A percentile compares a stretch with the other conserved stretches of the same genome.
phyloP scores from a whole-genome alignment of 805 yeast genomes.

The Barnettozyma sp. region DNA sequence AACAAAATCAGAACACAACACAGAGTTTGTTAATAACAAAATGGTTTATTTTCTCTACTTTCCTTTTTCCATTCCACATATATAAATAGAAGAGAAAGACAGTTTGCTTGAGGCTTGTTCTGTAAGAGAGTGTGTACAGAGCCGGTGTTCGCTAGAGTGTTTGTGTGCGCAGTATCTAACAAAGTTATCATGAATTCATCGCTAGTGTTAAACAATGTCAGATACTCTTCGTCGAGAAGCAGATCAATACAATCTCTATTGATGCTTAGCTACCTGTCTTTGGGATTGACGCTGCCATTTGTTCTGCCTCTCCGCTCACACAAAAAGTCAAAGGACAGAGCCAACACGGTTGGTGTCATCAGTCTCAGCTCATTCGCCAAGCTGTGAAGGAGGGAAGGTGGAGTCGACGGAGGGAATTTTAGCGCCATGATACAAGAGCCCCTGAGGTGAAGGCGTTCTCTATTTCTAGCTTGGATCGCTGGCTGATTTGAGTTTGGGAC shows the following conservation, averaged over 20 bases:
- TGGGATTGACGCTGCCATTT: constrained; percentile 22
- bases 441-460: too few species aligned
- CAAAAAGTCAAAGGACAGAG: constrained; percentile 6
- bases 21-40: neutral
- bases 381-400: constrained; percentile 9
- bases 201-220: constrained; percentile 13
- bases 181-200: too few species aligned
- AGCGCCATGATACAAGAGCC: neutral
- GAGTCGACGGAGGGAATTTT: neutral
- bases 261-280: constrained; percentile 20
- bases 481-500: too few species aligned
- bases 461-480: too few species aligned
- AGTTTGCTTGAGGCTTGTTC: too few species aligned
- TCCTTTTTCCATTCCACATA: neutral
- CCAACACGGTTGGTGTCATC: constrained; percentile 15
- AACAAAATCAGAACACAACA: too few species aligned
- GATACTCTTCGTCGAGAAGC: constrained; percentile 13
- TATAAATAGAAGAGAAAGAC: too few species aligned
- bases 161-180: too few species aligned
- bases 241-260: constrained; percentile 16
- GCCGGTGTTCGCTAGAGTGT: too few species aligned
- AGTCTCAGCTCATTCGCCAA: constrained; percentile 17
- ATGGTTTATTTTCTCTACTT: too few species aligned
- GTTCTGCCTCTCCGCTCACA: constrained; percentile 17
- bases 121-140: too few species aligned